Base-by-base conservation (phyloP, 1,284 basidiomycete genomes). In the Trichosporon faecale region DNA sequence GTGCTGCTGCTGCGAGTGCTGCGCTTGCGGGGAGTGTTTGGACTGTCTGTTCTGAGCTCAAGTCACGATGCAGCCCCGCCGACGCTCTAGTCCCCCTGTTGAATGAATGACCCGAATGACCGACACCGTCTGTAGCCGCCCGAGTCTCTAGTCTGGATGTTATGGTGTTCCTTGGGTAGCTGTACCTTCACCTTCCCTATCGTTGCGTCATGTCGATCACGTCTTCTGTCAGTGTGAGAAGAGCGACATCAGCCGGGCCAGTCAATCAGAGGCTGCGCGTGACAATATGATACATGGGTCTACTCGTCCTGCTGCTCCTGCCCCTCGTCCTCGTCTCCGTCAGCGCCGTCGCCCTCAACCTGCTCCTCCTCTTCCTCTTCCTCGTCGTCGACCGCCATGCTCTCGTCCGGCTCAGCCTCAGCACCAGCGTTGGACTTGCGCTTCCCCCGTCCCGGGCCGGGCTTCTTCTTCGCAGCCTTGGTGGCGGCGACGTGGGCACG, bases 291-390 rank as follows among this genome's bases (percentile, higher is more conserved):
- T 61, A 61, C 57, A 61, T 61, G 18, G 14, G 18, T 65, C 64
- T 65, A 40, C 27, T 63, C 61, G 12, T 18, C 46, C 61, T 64
- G 37, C 33, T 66, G 65, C 18, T 61, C 65, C 18, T 64, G 52
- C 57, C 68, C 68, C 27, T 66, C 61, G 18, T 23, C 67, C 23
- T 31, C 67, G 60, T 66, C 46, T 21, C 52, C 66, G 23, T 68
- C 73, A 3, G 67, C 72, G 7, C 70, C 73, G 33, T 72, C 72
- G 12, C 68, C 72, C 16, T 61, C 72, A 21, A 72, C 76, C 18
- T 52, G 70, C n/a, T 74, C 73, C 21, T 72, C 74, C 0, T 71
- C 76, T 16, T 80, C 84, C 0, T 80, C 81, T 14, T 80, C 82
- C 11, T 82, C 82, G 16, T 77, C 79, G 11, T 80, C 78, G 12